Percentiles rank a stretch among this genome's conserved stretches.
Conservation (phyloP, 1,284 basidiomycete genomes). For the Trametes polyzona region DNA sequence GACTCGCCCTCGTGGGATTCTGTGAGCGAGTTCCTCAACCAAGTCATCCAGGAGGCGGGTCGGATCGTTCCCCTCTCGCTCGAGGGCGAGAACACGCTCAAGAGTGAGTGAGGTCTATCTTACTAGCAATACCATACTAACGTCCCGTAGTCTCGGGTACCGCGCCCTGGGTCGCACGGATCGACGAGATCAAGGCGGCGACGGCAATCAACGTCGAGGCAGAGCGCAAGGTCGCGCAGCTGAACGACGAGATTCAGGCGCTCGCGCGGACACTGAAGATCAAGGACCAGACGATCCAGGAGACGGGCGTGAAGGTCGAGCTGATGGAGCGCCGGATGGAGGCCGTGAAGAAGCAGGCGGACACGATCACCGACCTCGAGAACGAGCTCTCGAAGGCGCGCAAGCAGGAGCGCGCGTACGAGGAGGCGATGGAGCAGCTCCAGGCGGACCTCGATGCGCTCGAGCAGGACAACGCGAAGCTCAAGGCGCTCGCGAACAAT, state of each 20-base stretch:
- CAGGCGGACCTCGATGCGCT: constrained; percentile 87
- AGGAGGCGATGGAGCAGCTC: constrained; percentile 92
- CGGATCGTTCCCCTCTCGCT: constrained; percentile 73
- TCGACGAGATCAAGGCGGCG: constrained; percentile 84
- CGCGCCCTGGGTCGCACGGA: constrained; percentile 88
- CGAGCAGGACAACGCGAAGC: constrained; percentile 85
- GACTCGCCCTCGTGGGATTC: constrained; percentile 77
- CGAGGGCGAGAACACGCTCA: constrained; percentile 77
- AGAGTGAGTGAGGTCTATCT: constrained; percentile 56
- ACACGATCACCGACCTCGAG: constrained; percentile 83
- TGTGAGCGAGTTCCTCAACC: constrained; percentile 68
- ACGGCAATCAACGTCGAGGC: constrained; percentile 90
- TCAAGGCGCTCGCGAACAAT: constrained; percentile 69
- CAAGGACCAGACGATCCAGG: constrained; percentile 90
- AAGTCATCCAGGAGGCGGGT: constrained; percentile 72
- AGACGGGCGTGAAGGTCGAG: constrained; percentile 90
- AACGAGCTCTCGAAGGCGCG: constrained; percentile 77
- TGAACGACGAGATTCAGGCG: constrained; percentile 89
- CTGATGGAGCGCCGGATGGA: constrained; percentile 94
- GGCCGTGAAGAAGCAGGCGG: constrained; percentile 85
- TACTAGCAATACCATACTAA: constrained; percentile 9
- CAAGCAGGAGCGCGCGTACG: constrained; percentile 87
- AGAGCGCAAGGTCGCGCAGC: constrained; percentile 82
- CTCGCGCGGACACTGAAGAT: constrained; percentile 82
- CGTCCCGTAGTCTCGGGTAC: constrained; percentile 64